Evolutionary conservation across 257 asterid species (phyloP).

Genomic region (Scutellaria galericulata): DNA sequence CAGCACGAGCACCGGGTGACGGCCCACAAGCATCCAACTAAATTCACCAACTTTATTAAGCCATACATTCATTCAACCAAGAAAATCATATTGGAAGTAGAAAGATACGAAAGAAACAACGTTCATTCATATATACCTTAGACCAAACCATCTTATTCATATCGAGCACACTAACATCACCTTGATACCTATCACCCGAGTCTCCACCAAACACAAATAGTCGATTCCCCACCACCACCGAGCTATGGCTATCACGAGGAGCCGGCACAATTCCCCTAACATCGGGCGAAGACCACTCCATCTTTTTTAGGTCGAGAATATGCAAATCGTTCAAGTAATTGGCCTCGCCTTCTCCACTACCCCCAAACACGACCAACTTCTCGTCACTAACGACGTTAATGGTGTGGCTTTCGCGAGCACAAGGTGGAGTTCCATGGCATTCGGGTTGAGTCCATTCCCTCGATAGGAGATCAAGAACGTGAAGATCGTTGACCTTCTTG

Average conservation of each 20-base stretch:
- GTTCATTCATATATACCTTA: slow-evolving; percentile 47
- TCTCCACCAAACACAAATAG: slow-evolving; percentile 86
- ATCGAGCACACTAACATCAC: slow-evolving; percentile 74
- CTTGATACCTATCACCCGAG: slow-evolving; percentile 86
- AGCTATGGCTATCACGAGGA: slow-evolving; percentile 87
- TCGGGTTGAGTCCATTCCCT: slow-evolving; percentile 77
- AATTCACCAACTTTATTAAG: not conserved
- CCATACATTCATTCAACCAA: not conserved
- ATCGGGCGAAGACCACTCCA: slow-evolving; percentile 82
- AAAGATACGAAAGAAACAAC: not conserved
- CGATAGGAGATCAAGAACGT: slow-evolving; percentile 66
- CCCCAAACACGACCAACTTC: slow-evolving; percentile 78
- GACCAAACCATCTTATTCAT: slow-evolving; percentile 72
- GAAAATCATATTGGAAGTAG: not conserved
- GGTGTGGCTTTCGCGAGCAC: slow-evolving; percentile 87
- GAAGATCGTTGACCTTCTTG: slow-evolving; percentile 80
- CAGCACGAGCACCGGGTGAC: slow-evolving; percentile 82
- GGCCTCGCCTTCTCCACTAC: slow-evolving; percentile 91
- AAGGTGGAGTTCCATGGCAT: slow-evolving; percentile 75
- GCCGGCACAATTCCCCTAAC: slow-evolving; percentile 61
- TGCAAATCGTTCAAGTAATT: slow-evolving; percentile 84
- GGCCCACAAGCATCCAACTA: slow-evolving; percentile 69
- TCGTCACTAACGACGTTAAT: slow-evolving; percentile 64
- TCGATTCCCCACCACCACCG: slow-evolving; percentile 64
- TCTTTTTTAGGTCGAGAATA: slow-evolving; percentile 67